These are phyloP conservation scores for Fusarium sp. DNA, from an alignment of 2,329 filamentous ascomycete species.

Conservation along the genomic window DNA sequence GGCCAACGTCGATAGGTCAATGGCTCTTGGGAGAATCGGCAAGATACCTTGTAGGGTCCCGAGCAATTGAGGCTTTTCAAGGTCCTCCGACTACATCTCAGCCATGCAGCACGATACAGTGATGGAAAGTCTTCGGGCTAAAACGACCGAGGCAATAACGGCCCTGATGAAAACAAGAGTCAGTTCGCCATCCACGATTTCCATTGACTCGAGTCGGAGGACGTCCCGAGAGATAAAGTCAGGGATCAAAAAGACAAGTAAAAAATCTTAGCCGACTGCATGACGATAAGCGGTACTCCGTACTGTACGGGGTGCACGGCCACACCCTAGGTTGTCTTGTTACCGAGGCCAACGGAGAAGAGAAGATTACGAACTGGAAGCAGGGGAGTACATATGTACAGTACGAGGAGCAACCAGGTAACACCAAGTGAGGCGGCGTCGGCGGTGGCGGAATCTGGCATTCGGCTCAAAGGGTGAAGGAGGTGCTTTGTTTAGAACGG, in stretches of 20 bases:
- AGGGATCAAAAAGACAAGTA: conserved; percentile 17
- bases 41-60: conserved; percentile 29
- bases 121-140: background rate
- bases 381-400: conserved; percentile 2
- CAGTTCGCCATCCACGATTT: conserved; percentile 1
- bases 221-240: conserved; percentile 38
- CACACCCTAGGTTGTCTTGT: conserved; percentile 1
- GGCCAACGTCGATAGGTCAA: conserved; percentile 40
- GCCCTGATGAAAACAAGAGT: conserved; percentile 4
- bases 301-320: conserved; percentile 34
- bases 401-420: conserved; percentile 13
- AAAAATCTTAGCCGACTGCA: conserved; percentile 34
- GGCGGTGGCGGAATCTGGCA: conserved; percentile 42
- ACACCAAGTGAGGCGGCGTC: conserved; percentile 37
- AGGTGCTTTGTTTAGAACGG: conserved; percentile 13
- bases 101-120: conserved; percentile 1
- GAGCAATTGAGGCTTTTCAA: conserved; percentile 30
- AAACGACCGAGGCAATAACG: conserved; percentile 5
- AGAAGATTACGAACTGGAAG: conserved; percentile 28
- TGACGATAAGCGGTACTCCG: conserved; percentile 19
- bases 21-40: conserved; percentile 36
- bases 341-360: conserved; percentile 33
- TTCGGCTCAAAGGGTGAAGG: conserved; percentile 42
- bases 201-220: conserved; percentile 33
- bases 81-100: background rate